These are phyloP conservation scores for Proliferodiscus dingleyae DNA, from an alignment of 2,329 filamentous ascomycete species.

Conservation along the genomic window DNA sequence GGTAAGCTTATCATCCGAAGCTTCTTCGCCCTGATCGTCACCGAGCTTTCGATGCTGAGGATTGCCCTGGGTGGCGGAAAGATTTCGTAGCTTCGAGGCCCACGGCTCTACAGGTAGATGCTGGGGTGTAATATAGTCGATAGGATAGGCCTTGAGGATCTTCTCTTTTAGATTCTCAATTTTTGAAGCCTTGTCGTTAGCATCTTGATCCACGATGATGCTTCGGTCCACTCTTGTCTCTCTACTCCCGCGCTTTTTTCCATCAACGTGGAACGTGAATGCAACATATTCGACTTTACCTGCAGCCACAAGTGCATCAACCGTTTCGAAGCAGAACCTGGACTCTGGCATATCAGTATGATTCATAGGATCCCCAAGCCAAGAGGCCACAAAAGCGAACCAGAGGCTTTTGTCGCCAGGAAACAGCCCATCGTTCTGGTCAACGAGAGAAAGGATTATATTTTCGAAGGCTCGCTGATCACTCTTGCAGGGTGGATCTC, in stretches of 20 bases:
- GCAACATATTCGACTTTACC: constrained; percentile 14
- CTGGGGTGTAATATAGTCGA: constrained; percentile 24
- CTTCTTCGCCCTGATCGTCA: constrained; percentile 1
- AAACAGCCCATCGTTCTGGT: constrained; percentile 24
- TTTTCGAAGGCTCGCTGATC: constrained; percentile 11
- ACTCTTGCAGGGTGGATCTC: not conserved
- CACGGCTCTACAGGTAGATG: constrained; percentile 21
- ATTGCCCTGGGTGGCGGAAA: not conserved
- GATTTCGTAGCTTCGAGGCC: constrained; percentile 16
- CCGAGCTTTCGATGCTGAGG: not conserved
- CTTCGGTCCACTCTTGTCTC: constrained; percentile 9
- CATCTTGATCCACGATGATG: constrained; percentile 16
- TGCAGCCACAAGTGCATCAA: constrained; percentile 22
- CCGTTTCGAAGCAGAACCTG: constrained; percentile 19
- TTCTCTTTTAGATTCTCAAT: constrained; percentile 18
- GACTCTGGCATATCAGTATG: constrained; percentile 21
- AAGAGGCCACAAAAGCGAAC: constrained; percentile 26
- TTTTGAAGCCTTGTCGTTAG: constrained; percentile 6
- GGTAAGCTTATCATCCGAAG: too few relatives aligned
- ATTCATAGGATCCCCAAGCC: constrained; percentile 21
- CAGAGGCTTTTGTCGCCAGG: constrained; percentile 28
- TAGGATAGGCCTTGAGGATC: constrained; percentile 21
- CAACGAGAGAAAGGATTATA: constrained; percentile 18
- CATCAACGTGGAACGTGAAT: constrained; percentile 8
- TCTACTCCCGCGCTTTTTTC: constrained; percentile 9